Base-by-base conservation (phyloP, 1,284 basidiomycete genomes). In the Irpex sp. region DNA sequence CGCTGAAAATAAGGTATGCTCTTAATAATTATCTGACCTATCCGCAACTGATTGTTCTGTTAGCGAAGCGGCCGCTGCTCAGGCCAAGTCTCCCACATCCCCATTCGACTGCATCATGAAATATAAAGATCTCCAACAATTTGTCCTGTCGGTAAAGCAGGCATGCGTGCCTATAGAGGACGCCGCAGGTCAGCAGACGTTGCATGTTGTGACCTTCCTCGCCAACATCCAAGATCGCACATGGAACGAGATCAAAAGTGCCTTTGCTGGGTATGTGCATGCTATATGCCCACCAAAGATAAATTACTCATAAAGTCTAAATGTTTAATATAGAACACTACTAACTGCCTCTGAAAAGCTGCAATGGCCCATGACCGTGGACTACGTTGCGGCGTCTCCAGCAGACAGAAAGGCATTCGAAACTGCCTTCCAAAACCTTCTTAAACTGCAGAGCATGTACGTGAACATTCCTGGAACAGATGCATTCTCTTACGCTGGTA, bases 351-450 rank as follows among this genome's bases (percentile, higher is more conserved):
- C 90, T 1, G 93, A 94, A 71, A 81, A 79, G 42, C 73, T 97
- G 37, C 82, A 85, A 28, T 97, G 94, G 94, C 95, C 95, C 3
- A 83, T 83, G 67, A 76, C 80, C 9, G 82, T 93, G 1, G 82
- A 91, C 66, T 93, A 91, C 67, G 68, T 76, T 7, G 66, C 79
- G 0, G 78, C 81, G 1, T 69, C 79, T 3, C 68, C 76, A 10
- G 78, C 82, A 21, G 77, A 86, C 56, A 78, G 88, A 57, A 77
- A 77, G 52, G 73, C 74, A 0, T 96, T 97, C 68, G 90, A 94
- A 72, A 74, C 74, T 8, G 83, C 89, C 0, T 96, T 94, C 71
- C 71, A 78, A 19, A 86, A 93, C 70, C 72, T 96, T 19, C 77
- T 94, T 16, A 80, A 76, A 55, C 76, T 97, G 8, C 93, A 96